Evolutionary conservation across 164 flowering plant species (phyloP).

Genomic region (Cinnamomum chago): DNA sequence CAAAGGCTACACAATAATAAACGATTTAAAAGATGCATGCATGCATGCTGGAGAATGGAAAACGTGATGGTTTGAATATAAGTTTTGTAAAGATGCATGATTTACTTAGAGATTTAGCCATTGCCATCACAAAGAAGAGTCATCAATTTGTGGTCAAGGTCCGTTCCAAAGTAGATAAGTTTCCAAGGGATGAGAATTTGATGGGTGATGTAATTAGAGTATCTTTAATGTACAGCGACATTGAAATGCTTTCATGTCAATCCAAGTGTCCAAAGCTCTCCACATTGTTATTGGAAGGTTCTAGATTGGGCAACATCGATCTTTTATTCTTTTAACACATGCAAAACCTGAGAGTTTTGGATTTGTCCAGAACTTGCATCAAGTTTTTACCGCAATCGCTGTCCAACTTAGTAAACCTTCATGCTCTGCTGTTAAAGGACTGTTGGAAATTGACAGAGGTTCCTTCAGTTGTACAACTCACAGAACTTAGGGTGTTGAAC

Average conservation of each 20-base stretch:
- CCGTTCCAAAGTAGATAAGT: slow-evolving; percentile 2
- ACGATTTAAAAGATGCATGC: slow-evolving; percentile 14
- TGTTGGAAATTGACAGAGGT: no score
- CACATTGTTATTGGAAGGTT: slow-evolving; percentile 14
- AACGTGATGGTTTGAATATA: no score
- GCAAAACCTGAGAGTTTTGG: slow-evolving; percentile 22
- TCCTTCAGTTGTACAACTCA: no score
- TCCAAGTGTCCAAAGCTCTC: slow-evolving; percentile 19
- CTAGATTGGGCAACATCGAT: slow-evolving; percentile 6
- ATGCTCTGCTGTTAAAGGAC: no score
- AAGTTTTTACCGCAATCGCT: no score
- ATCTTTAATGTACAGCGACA: slow-evolving; percentile 16
- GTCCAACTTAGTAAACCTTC: no score
- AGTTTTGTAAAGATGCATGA: slow-evolving; percentile 37
- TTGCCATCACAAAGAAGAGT: not conserved
- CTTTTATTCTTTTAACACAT: slow-evolving; percentile 19
- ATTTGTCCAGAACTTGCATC: no score
- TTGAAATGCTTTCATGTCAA: not conserved
- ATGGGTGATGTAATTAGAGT: slow-evolving; percentile 9
- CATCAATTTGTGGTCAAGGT: slow-evolving; percentile 12
- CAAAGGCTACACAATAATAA: slow-evolving; percentile 21
- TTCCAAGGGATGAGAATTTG: slow-evolving; percentile 7
- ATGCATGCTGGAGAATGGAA: slow-evolving; percentile 14
- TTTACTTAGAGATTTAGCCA: slow-evolving; percentile 31
- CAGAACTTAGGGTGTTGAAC: no score